Base-by-base conservation (phyloP, 345 rosid genomes). In the Fremontodendron californicum region DNA sequence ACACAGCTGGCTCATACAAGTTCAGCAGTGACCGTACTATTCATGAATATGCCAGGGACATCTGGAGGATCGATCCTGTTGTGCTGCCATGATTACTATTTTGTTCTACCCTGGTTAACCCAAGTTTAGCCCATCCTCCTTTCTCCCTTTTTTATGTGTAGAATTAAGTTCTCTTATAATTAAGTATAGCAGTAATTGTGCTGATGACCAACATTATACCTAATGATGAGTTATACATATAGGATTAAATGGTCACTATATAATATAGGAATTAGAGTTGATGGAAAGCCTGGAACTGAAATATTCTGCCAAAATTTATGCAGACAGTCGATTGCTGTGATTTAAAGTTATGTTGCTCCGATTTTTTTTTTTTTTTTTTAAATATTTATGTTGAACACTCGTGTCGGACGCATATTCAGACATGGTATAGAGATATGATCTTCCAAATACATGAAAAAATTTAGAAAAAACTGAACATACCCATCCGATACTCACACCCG, bases 11-110 rank as follows among this genome's bases (percentile, higher is more conserved):
- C 16, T 89, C 89, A 0, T 81, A 81, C 86, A 87, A 89, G 85
- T 83, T 90, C 87, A 86, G 91, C 85, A 85, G 91, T 55, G 90
- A 90, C 81, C 72, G 88, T 15, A 86, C 91, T 3, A 85, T 90
- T 68, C 90, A 81, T 15, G 90, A 90, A 80, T 87, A 89, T 76
- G 90, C 94, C 6, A 84, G 79, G 62, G 92, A 89, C 71, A 81
- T 86, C 27, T 89, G 91, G 92, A 75, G 82, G 78, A 87, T 87
- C 9, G 67, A 87, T 43, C 87, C 85, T 35, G 80, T 85, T 57
- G 13, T 75, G 16, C 76, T 89, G 23, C 85, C 88, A 12, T 89
- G 76, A 85, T 54, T 48, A 11, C n/a, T 8, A n/a, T 35, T 4
- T 0, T 48, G 35, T 18, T 6, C 10, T 21, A 46, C 1, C n/a